phyloP scores from a whole-genome alignment of 768 basidiomycete species.

The Podaxis sp. region DNA sequence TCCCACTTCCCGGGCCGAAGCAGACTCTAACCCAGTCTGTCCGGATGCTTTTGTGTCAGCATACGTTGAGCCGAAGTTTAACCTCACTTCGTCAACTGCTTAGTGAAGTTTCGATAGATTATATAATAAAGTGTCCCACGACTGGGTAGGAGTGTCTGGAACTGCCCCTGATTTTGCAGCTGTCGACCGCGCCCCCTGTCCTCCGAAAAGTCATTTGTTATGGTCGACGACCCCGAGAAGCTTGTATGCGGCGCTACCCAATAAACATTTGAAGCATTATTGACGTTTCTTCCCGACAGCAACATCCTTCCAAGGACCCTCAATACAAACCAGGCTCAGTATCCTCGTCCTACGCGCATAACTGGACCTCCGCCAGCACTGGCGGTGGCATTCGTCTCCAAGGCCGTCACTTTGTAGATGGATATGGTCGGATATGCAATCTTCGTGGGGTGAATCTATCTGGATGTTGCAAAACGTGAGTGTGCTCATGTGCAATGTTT shows the following conservation, averaged over 20 bases:
- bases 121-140: too few species aligned
- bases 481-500: conserved; percentile 14
- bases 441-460: conserved; percentile 86
- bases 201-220: conserved; percentile 6
- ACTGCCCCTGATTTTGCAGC: not conserved
- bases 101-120: too few species aligned
- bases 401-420: conserved; percentile 83
- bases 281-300: not conserved
- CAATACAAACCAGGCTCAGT: conserved; percentile 46
- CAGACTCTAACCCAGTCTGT: too few species aligned
- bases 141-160: too few species aligned
- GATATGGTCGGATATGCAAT: conserved; percentile 73
- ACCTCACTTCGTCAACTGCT: too few species aligned
- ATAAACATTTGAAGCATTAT: not conserved
- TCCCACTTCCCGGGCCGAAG: too few species aligned
- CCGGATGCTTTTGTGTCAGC: too few species aligned
- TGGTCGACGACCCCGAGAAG: conserved; percentile 3
- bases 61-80: too few species aligned
- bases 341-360: conserved; percentile 58
- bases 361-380: conserved; percentile 61
- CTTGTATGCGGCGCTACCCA: conserved; percentile 5
- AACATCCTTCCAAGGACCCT: conserved; percentile 47
- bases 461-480: conserved; percentile 80
- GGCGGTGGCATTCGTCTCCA: conserved; percentile 55
- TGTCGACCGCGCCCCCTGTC: not conserved